These are phyloP conservation scores for Cryptosporidium andersoni DNA, from an alignment of 169 alveolate genomes.

Conservation along the genomic window DNA sequence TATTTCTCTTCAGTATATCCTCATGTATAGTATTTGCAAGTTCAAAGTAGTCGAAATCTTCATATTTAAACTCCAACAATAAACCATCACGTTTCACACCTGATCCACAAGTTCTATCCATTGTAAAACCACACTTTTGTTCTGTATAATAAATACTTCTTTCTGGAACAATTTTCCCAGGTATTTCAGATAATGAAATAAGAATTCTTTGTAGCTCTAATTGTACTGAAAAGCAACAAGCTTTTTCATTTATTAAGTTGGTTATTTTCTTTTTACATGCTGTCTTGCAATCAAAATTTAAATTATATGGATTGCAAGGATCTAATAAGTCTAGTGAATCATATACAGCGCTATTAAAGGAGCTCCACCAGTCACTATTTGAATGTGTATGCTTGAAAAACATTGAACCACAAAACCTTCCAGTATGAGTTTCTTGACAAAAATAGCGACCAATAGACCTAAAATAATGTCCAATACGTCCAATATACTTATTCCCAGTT, in stretches of 20 bases:
- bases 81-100: slow-evolving; percentile 52
- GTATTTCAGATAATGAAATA: slow-evolving; percentile 4
- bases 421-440: slow-evolving; percentile 40
- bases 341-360: slow-evolving; percentile 4
- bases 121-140: slow-evolving; percentile 55
- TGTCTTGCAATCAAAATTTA: slow-evolving; percentile 44
- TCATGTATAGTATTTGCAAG: slow-evolving; percentile 54
- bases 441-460: slow-evolving; percentile 58
- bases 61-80: slow-evolving; percentile 29
- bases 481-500: slow-evolving; percentile 3
- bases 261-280: slow-evolving; percentile 44
- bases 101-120: slow-evolving; percentile 66
- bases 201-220: slow-evolving; percentile 43
- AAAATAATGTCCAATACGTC: slow-evolving; percentile 14
- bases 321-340: slow-evolving; percentile 19
- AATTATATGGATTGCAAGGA: slow-evolving; percentile 40
- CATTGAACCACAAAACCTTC: slow-evolving; percentile 29
- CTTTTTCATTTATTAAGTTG: slow-evolving; percentile 15
- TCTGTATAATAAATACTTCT: slow-evolving; percentile 60
- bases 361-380: slow-evolving; percentile 52
- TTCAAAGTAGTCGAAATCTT: slow-evolving; percentile 49
- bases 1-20: slow-evolving; percentile 23
- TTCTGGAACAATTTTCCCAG: slow-evolving; percentile 7
- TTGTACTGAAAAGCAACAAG: slow-evolving; percentile 56
- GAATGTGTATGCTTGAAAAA: slow-evolving; percentile 6